Percentiles rank a stretch among this genome's conserved stretches.
Evolutionary conservation across 2,329 filamentous ascomycete species (phyloP).

Genomic region (Myriosclerotinia scirpicola): DNA sequence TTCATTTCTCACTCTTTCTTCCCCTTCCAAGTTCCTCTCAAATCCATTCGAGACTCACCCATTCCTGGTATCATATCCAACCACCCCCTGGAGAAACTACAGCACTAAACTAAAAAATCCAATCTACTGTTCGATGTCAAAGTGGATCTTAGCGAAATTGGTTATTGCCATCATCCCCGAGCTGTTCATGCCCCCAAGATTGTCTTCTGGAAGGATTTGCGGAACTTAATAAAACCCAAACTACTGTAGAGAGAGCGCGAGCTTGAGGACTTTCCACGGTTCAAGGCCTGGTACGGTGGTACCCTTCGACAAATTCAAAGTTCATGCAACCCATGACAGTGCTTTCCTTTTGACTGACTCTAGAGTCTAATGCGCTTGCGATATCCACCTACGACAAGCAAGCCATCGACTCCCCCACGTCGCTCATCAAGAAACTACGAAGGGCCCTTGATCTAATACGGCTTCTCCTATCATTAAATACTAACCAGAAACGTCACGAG

Average conservation of each 20-base stretch:
- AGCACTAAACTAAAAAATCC: constrained; percentile 5
- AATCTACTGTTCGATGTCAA: constrained; percentile 25
- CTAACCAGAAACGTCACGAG: constrained; percentile 23
- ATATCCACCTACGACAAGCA: constrained; percentile 28
- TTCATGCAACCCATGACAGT: constrained; percentile 32
- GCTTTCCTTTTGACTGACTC: constrained; percentile 27
- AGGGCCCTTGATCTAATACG: constrained; percentile 12
- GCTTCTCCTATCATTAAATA: constrained; percentile 24
- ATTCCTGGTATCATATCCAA: constrained; percentile 1
- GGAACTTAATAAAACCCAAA: constrained; percentile 24
- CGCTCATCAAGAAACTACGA: constrained; percentile 9
- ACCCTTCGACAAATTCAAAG: constrained; percentile 21
- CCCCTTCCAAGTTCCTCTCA: not conserved
- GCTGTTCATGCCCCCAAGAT: constrained; percentile 31
- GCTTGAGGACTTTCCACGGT: constrained; percentile 19
- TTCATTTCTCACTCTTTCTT: constrained; percentile 2
- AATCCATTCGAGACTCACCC: constrained; percentile 12
- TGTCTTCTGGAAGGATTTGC: constrained; percentile 26
- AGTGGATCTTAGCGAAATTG: constrained; percentile 33
- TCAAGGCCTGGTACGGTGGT: constrained; percentile 22
- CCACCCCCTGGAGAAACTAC: constrained; percentile 19
- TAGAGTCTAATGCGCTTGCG: constrained; percentile 31
- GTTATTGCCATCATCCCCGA: constrained; percentile 29
- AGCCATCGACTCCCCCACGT: constrained; percentile 23
- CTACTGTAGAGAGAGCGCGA: constrained; percentile 10